Evolutionary conservation across 2,329 filamentous ascomycete genomes (phyloP), one percentile per base, ranked within the genome.

Genomic region (Bipolaris zeicola): DNA sequence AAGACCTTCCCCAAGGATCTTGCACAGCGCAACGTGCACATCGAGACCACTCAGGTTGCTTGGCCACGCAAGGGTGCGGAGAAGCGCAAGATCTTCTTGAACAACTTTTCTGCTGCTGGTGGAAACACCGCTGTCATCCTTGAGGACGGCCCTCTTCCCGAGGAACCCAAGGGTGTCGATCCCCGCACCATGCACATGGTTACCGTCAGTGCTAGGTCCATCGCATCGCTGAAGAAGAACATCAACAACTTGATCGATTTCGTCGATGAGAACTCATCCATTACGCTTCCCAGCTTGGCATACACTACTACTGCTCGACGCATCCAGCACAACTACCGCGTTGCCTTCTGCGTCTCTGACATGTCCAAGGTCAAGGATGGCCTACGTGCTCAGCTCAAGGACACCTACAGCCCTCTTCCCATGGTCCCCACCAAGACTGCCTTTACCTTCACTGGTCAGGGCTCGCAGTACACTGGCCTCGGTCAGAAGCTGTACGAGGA

Each of bases 1-100:
- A 82, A 83, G 74, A 79, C 77, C 6, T 83, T 84, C 73, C 81
- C 82, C 22, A 80, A 81, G 59, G 81, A 84, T 64, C 67, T 83
- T 33, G 70, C 68, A 28, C 80, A 82, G 66, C 81, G 82, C 62
- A 83, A 82, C 52, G 80, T 84, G 36, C 78, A 83, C 67, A 83
- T 84, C 55, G 76, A 78, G n/a, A 73, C 74, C 10, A 76, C 76
- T 51, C 74, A 80, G 57, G 77, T 81, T 3, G 70, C 76, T 36
- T 81, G 76, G 64, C 78, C 79, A 26, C 77, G 81, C 24, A 79
- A 81, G 44, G 80, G 80, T 42, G 78, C 75, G 10, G 77, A 77
- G 59, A 80, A 80, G 65, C 77, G 81, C 53, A 81, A 75, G 68
- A 70, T 82, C 38, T 82, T 82, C 72, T 65, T 83, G 59, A 83